Evolutionary conservation across 2,329 filamentous ascomycete genomes (phyloP).

Genomic region (Ophiostoma triangulosporum): DNA sequence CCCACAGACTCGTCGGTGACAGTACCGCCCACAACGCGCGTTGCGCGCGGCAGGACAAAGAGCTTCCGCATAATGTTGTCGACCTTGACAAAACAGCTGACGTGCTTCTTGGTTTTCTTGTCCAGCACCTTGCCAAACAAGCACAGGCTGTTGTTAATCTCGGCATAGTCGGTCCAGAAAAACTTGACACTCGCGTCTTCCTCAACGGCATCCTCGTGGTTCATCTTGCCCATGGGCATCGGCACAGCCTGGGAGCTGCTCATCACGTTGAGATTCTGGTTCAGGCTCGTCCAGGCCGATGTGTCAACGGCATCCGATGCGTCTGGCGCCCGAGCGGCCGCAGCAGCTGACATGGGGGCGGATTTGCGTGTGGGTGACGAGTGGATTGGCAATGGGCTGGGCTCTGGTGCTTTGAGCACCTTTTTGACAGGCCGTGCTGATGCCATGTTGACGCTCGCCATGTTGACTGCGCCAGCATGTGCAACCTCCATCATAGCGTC

Average conservation of each 20-base stretch:
- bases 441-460: conserved; percentile 69
- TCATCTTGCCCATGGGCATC: conserved; percentile 69
- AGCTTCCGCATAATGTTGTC: conserved; percentile 90
- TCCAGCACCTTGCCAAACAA: conserved; percentile 94
- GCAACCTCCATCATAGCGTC: conserved; percentile 82
- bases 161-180: conserved; percentile 95
- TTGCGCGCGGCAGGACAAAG: conserved; percentile 76
- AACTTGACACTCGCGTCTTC: conserved; percentile 83
- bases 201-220: conserved; percentile 76
- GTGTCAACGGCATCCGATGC: conserved; percentile 52
- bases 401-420: conserved; percentile 46
- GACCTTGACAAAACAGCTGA: conserved; percentile 90
- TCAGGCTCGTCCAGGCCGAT: conserved; percentile 78
- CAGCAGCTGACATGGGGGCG: not conserved
- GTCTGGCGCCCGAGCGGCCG: conserved; percentile 28
- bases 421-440: conserved; percentile 69
- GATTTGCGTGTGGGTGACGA: conserved; percentile 44
- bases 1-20: conserved; percentile 66
- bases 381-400: conserved; percentile 56
- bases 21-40: conserved; percentile 40
- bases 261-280: conserved; percentile 72
- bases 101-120: conserved; percentile 63
- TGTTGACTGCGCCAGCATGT: conserved; percentile 55
- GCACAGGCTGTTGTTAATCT: conserved; percentile 81
- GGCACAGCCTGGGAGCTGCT: conserved; percentile 47